phyloP scores from a whole-genome alignment of 164 flowering plant genomes.

The Stephania japonica region DNA sequence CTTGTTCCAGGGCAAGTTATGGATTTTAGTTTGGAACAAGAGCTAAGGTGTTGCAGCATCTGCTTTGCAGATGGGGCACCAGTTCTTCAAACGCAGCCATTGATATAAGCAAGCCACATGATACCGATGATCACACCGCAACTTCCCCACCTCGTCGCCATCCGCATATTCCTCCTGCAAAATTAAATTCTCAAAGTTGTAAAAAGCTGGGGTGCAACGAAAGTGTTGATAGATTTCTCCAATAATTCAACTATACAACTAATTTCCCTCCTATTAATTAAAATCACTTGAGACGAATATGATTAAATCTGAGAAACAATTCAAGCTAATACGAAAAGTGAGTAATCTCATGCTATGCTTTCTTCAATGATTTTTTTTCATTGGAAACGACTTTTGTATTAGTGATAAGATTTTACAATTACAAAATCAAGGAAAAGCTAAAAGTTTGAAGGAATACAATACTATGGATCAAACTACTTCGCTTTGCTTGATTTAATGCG shows the following conservation, averaged over 20 bases:
- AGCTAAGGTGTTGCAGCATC: conserved; percentile 33
- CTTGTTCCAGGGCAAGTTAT: not conserved
- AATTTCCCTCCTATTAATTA: too few species aligned
- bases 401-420: too few species aligned
- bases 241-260: not conserved
- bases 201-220: not conserved
- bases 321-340: not conserved
- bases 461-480: too few species aligned
- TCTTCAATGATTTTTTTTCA: not conserved
- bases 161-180: conserved; percentile 72
- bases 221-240: not conserved
- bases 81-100: conserved; percentile 85
- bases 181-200: not conserved
- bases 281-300: too few species aligned
- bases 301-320: not conserved
- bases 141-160: conserved; percentile 72
- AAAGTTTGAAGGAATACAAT: too few species aligned
- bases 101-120: conserved; percentile 65
- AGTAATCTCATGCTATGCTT: not conserved
- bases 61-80: conserved; percentile 96
- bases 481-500: too few species aligned
- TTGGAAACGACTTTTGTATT: too few species aligned
- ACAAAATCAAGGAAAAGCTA: too few species aligned
- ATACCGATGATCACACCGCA: conserved; percentile 70
- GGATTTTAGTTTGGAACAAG: not conserved